Base-by-base conservation (phyloP, 2,329 filamentous ascomycete genomes). In the Colletotrichum agaves region DNA sequence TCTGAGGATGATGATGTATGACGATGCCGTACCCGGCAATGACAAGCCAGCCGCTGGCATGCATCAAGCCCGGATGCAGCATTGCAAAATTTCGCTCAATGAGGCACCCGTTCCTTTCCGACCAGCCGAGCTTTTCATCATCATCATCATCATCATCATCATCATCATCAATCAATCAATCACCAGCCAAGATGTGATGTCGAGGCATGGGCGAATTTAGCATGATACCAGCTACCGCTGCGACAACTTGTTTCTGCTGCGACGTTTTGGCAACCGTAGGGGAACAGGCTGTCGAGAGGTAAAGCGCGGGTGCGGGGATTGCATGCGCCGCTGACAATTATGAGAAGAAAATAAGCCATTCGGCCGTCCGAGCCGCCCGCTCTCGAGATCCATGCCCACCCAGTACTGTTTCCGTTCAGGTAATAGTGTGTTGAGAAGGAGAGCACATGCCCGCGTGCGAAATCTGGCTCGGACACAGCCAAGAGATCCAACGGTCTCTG, bases 391-490 rank as follows among this genome's bases (percentile, higher is more conserved):
- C 17, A n/a, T n/a, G n/a, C n/a, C n/a, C n/a, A n/a, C n/a, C 41
- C 3, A 33, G 21, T 23, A 6, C 33, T 17, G 13, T 12, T 21
- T 39, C 50, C 33, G 17, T 43, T 13, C 35, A 60, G 27, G 13
- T 5, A 60, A 27, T 23, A 60, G 37, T 23, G 5, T 27, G 27
- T 7, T 7, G 27, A 27, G 27, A 37, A 15, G 13, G 11, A 37
- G 35, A 15, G 56, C 23, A 41, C 43, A 35, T 64, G 61, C 19
- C n/a, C 35, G 35, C 35, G 35, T 11, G 60, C 3, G 35, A 53
- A 49, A 61, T 67, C 60, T 63, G 21, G 64, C 64, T 67, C 64
- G 53, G 64, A 63, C 52, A 46, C 49, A 35, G 64, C 64, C 64
- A 67, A 64, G 64, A 67, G 53, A 64, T 67, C 19, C 43, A 67